Evolutionary conservation across 495 filamentous ascomycete species (phyloP), one percentile per base, ranked within the genome.

Genomic region (Trichodelitschia bisporula): DNA sequence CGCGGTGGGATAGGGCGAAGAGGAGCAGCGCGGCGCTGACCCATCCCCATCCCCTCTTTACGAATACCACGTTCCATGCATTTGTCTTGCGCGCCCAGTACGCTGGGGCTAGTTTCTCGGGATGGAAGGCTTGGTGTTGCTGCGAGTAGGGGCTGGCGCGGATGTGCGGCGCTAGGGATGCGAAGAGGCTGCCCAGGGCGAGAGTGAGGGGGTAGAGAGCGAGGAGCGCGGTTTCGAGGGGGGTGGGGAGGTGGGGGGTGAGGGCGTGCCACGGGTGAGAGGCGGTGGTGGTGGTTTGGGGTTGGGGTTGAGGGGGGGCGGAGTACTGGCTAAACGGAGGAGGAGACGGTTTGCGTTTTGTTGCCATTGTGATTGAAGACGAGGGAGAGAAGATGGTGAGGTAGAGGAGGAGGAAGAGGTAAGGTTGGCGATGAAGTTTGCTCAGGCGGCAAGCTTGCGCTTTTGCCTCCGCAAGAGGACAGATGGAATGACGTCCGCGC

Each of bases 31-130:
- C 66, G 15, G 60, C 36, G 0, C 76, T 78, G 14, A 75, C 66
- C 86, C 86, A 97, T 19, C 72, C 58, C 86, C 86, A 97, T 29
- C 80, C 86, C 28, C 74, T 60, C 57, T 97, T 97, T 39, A 97
- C 86, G 38, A 97, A 95, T 37, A 77, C 59, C 27, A 69, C 36
- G 48, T 97, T 97, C 61, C 91, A 70, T 35, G 93, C 33, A 54
- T 97, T 97, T 40, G 66, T 56, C 45, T 95, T 97, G 24, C 70
- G 67, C 21, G 82, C 83, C 50, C 93, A 97, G 60, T 92, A 93
- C 42, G 71, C 75, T 26, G 78, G 72, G 35, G 74, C 66, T 23
- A 59, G 48, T 12, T 48, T 47, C 14, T 61, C 51, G 18, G 57
- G 55, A 49, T 77, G 62, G 21, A 24, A 24, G 10, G 74, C 58